Conservation (phyloP, 2,329 filamentous ascomycete species). For the Myriosclerotinia scirpicola region DNA sequence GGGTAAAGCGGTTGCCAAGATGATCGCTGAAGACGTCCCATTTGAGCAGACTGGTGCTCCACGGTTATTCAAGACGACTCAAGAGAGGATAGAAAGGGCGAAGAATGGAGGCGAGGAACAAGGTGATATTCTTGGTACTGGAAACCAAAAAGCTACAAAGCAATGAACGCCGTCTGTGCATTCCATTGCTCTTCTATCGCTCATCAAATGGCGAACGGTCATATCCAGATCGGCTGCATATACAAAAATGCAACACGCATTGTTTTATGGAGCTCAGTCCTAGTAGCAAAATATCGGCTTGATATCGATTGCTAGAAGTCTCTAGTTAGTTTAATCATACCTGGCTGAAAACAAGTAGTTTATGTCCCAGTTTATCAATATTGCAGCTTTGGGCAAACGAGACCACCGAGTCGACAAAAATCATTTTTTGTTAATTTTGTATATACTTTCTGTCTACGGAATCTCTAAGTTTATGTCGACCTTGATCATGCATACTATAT, state of each 20-base stretch:
- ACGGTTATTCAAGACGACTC: slow-evolving; percentile 38
- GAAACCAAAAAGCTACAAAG: slow-evolving; percentile 11
- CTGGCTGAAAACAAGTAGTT: too few relatives aligned
- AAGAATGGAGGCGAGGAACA: slow-evolving; percentile 14
- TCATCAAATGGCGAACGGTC: background rate
- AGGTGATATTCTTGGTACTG: slow-evolving; percentile 13
- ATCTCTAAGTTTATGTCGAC: too few relatives aligned
- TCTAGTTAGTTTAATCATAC: background rate
- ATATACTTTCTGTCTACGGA: background rate
- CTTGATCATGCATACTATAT: background rate
- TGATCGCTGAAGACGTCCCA: slow-evolving; percentile 40
- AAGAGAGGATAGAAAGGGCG: slow-evolving; percentile 22
- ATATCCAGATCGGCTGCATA: background rate
- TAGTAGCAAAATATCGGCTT: background rate
- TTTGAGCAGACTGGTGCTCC: slow-evolving; percentile 45
- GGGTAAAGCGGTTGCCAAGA: slow-evolving; percentile 45
- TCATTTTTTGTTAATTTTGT: background rate
- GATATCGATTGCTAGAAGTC: background rate
- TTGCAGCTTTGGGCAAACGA: background rate
- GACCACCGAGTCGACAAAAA: background rate
- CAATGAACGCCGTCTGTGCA: background rate
- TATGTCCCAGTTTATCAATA: background rate
- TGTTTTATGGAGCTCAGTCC: background rate
- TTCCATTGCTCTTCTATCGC: too few relatives aligned
- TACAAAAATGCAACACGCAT: background rate